Evolutionary conservation across 2,329 filamentous ascomycete genomes (phyloP).

Genomic region (Davidsoniella australis): DNA sequence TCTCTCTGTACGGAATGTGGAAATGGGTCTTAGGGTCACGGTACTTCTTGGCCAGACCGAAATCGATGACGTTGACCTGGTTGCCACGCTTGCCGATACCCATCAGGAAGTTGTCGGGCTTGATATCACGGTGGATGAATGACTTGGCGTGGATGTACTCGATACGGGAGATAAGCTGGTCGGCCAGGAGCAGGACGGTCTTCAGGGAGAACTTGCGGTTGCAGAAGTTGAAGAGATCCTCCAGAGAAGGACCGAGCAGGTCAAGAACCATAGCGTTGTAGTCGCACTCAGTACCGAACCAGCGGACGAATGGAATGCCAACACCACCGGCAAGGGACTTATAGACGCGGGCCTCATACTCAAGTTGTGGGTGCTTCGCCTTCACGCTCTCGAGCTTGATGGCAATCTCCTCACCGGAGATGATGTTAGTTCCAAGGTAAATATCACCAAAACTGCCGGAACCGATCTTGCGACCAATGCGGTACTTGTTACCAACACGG

Average conservation of each 20-base stretch:
- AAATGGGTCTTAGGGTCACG: constrained; percentile 99
- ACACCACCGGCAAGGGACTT: constrained; percentile 85
- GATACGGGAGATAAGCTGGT: constrained; percentile 96
- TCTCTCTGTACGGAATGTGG: constrained; percentile 98
- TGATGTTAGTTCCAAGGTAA: constrained; percentile 98
- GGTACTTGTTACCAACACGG: constrained; percentile 98
- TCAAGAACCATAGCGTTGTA: constrained; percentile 99
- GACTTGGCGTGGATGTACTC: constrained; percentile 99
- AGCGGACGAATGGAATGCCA: constrained; percentile 95
- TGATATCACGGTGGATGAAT: constrained; percentile 99
- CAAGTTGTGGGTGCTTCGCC: constrained; percentile 96
- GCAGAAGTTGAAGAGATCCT: constrained; percentile 99
- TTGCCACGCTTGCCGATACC: constrained; percentile 98
- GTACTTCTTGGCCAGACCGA: constrained; percentile 98
- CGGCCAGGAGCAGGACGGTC: constrained; percentile 88
- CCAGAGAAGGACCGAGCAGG: constrained; percentile 82
- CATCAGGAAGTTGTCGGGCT: constrained; percentile 99
- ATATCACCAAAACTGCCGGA: constrained; percentile 97
- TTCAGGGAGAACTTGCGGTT: constrained; percentile 99
- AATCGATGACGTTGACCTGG: constrained; percentile 98
- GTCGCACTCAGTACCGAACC: constrained; percentile 98
- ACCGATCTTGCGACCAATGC: constrained; percentile 97
- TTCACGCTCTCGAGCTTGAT: constrained; percentile 99
- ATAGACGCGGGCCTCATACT: constrained; percentile 94
- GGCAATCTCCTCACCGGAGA: constrained; percentile 96